phyloP scores from a whole-genome alignment of 163 green algal species.

The Picocystis sp. region DNA sequence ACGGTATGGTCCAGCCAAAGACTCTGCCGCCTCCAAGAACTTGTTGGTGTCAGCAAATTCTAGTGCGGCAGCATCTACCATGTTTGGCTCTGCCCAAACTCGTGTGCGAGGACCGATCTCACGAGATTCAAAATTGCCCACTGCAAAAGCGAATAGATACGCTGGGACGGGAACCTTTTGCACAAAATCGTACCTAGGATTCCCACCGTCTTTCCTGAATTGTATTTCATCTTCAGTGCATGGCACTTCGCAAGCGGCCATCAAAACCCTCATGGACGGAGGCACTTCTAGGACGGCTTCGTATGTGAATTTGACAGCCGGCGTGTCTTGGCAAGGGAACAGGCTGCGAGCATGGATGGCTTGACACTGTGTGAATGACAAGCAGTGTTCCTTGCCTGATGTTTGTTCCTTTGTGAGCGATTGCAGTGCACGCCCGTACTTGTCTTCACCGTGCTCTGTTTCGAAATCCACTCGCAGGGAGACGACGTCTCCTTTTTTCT shows the following conservation, averaged over 20 bases:
- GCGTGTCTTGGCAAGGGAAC: slow-evolving; percentile 79
- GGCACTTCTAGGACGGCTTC: not conserved
- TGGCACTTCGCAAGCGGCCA: no score
- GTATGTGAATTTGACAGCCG: slow-evolving; percentile 66
- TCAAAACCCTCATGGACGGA: not conserved
- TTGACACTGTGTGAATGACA: slow-evolving; percentile 88
- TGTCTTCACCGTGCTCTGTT: no score
- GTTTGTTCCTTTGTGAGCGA: slow-evolving; percentile 57
- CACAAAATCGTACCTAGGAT: slow-evolving; percentile 18
- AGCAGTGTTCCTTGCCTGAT: slow-evolving; percentile 56
- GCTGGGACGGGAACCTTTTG: slow-evolving; percentile 47
- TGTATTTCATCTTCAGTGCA: no score
- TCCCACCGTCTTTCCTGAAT: not conserved
- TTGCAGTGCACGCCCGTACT: slow-evolving; percentile 27
- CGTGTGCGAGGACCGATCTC: slow-evolving; percentile 36
- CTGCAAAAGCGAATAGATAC: slow-evolving; percentile 76
- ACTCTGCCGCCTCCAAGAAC: slow-evolving; percentile 62
- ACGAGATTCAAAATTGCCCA: slow-evolving; percentile 46
- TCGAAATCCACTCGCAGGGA: no score
- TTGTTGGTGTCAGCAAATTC: slow-evolving; percentile 76
- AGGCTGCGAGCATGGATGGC: slow-evolving; percentile 78
- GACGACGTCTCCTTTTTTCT: no score
- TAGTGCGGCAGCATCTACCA: slow-evolving; percentile 53
- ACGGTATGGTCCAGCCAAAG: slow-evolving; percentile 66
- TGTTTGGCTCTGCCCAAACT: slow-evolving; percentile 67